Evolutionary conservation across 805 yeast species (phyloP).

Genomic region (Sporopachydermia quercuum): DNA sequence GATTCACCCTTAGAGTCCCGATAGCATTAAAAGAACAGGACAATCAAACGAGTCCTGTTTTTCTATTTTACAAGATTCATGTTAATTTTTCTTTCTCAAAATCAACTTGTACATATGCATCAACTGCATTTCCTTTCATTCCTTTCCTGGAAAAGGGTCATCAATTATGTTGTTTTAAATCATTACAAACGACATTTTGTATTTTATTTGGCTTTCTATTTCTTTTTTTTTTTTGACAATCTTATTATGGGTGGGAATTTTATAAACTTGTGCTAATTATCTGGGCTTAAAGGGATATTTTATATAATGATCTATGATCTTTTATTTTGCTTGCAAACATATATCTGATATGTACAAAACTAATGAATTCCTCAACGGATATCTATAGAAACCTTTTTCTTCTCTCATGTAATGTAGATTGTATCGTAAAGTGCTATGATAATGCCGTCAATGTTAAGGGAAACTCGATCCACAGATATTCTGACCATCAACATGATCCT

Average conservation of each 20-base stretch:
- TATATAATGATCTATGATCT: constrained; percentile 1
- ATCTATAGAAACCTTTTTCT: no score
- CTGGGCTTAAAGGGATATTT: background rate
- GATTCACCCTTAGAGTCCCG: background rate
- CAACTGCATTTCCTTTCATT: constrained; percentile 15
- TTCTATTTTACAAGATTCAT: background rate
- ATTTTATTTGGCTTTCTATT: background rate
- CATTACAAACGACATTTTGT: background rate
- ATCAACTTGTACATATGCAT: no score
- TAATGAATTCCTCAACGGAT: background rate
- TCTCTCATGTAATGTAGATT: no score
- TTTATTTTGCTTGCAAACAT: no score
- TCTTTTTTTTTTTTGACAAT: background rate
- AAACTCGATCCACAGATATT: no score
- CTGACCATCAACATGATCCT: no score
- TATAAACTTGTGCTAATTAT: background rate
- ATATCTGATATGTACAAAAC: background rate
- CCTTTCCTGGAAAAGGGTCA: background rate
- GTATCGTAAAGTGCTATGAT: no score
- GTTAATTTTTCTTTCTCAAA: background rate
- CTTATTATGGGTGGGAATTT: background rate
- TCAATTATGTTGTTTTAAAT: background rate
- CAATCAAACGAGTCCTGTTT: no score
- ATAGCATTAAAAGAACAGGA: no score
- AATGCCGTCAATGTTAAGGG: no score